A percentile compares a stretch with the other conserved stretches of the same genome.
Conservation (phyloP, 495 filamentous ascomycete genomes). For the Daldinia childiae region DNA sequence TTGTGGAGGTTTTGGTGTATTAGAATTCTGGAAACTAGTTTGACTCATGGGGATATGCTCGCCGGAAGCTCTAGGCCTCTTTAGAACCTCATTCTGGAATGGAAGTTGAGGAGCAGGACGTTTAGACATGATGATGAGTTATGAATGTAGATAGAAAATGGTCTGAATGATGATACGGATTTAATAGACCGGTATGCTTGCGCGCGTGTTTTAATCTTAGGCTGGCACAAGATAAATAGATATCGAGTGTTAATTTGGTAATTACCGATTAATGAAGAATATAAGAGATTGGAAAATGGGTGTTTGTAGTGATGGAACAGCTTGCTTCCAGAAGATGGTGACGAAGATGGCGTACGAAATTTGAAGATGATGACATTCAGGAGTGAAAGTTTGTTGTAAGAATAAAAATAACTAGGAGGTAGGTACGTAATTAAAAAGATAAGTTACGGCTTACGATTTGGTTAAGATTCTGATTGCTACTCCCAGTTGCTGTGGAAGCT, state of each 20-base stretch:
- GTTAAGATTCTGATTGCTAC: constrained; percentile 84
- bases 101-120: background rate
- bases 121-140: background rate
- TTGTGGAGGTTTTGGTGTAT: background rate
- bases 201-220: background rate
- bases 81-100: background rate
- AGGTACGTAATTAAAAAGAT: too few relatives aligned
- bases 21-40: background rate
- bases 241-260: background rate
- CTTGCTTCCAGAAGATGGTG: background rate
- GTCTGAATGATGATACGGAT: background rate
- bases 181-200: background rate
- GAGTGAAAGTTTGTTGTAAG: background rate
- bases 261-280: background rate
- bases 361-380: background rate
- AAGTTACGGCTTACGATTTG: constrained; percentile 78
- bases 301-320: background rate
- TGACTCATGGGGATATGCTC: background rate
- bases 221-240: background rate
- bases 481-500: constrained; percentile 52
- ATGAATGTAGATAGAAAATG: background rate
- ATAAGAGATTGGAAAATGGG: background rate
- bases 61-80: background rate
- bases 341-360: background rate
- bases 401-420: background rate